Evolutionary conservation across 2,329 filamentous ascomycete genomes (phyloP).

Genomic region (Colletotrichum falcatum): DNA sequence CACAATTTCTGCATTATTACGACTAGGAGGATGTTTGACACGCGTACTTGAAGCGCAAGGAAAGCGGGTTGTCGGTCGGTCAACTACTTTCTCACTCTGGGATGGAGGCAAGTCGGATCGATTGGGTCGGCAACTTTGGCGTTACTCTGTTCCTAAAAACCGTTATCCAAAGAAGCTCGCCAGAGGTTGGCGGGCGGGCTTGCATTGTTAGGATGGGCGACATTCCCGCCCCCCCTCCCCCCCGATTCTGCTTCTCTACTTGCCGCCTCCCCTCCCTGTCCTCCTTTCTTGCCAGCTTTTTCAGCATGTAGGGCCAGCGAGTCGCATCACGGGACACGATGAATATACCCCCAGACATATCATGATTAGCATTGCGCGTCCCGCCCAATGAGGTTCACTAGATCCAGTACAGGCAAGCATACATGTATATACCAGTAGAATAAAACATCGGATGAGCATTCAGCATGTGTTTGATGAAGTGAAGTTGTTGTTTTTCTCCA

Average conservation of each 20-base stretch:
- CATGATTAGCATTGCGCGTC: slow-evolving; percentile 30
- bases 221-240: neutral
- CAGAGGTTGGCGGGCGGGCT: neutral
- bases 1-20: slow-evolving; percentile 26
- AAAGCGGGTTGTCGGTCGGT: slow-evolving; percentile 22
- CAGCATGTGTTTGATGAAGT: slow-evolving; percentile 13
- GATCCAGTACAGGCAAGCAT: neutral
- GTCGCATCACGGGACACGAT: slow-evolving; percentile 32
- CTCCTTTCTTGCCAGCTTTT: slow-evolving; percentile 4
- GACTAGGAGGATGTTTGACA: slow-evolving; percentile 32
- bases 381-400: neutral
- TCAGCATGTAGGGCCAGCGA: slow-evolving; percentile 5
- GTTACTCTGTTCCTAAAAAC: slow-evolving; percentile 25
- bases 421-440: slow-evolving; percentile 1
- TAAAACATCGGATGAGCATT: slow-evolving; percentile 1
- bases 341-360: slow-evolving; percentile 39
- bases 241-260: neutral
- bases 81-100: slow-evolving; percentile 20
- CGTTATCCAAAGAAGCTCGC: slow-evolving; percentile 1
- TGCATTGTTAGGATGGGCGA: slow-evolving; percentile 12
- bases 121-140: slow-evolving; percentile 15
- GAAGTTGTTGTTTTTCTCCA: slow-evolving; percentile 12
- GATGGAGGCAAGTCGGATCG: slow-evolving; percentile 18
- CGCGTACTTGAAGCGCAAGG: slow-evolving; percentile 21
- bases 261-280: neutral